phyloP scores from a whole-genome alignment of 352 stramenopile genomes.

The Globisporangium alternatum region DNA sequence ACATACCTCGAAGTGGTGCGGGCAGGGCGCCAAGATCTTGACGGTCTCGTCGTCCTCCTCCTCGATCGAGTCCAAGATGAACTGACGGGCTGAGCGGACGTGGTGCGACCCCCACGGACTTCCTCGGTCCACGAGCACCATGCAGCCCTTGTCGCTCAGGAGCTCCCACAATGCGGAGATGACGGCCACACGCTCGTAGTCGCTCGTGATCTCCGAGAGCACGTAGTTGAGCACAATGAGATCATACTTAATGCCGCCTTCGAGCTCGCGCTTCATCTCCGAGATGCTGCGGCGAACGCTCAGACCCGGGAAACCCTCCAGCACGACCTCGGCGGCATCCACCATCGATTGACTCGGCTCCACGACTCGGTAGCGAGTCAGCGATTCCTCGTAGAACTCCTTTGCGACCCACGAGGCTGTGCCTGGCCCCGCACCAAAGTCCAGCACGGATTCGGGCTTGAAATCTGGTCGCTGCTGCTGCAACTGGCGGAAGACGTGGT shows the following conservation, averaged over 20 bases:
- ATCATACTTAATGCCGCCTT: constrained; percentile 68
- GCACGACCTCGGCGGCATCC: constrained; percentile 64
- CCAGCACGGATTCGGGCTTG: constrained; percentile 57
- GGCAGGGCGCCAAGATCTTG: constrained; percentile 69
- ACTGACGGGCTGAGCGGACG: constrained; percentile 82
- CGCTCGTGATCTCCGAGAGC: constrained; percentile 78
- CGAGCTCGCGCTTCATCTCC: constrained; percentile 78
- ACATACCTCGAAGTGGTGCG: constrained; percentile 63
- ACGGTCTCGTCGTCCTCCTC: constrained; percentile 30
- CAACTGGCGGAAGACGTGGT: constrained; percentile 71
- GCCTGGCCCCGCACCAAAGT: constrained; percentile 75
- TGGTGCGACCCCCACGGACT: constrained; percentile 82
- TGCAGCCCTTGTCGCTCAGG: constrained; percentile 62
- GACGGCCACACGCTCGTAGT: constrained; percentile 77
- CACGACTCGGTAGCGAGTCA: constrained; percentile 68
- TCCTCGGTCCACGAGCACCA: constrained; percentile 79
- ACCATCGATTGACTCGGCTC: constrained; percentile 87
- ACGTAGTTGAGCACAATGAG: constrained; percentile 75
- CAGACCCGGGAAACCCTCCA: constrained; percentile 73
- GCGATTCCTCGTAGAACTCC: constrained; percentile 57
- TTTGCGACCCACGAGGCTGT: constrained; percentile 78
- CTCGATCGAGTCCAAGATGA: constrained; percentile 72
- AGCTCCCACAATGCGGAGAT: constrained; percentile 80
- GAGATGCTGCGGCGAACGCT: constrained; percentile 67
- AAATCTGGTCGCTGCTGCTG: constrained; percentile 53